A percentile compares a stretch with the other conserved stretches of the same genome.
Conservation (phyloP, 192 early-diverging fungal genomes). For the Podila epigama region DNA sequence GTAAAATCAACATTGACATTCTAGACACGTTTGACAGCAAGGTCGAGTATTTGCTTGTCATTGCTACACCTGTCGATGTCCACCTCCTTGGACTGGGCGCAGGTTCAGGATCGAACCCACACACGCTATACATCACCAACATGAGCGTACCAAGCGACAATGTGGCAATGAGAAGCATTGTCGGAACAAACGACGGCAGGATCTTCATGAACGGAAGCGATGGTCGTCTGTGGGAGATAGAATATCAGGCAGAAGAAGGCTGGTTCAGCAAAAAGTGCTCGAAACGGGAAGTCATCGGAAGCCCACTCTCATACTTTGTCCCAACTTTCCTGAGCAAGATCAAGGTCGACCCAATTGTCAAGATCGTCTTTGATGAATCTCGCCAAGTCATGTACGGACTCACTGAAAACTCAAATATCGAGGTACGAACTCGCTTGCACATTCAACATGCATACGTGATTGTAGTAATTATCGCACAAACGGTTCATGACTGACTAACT, state of each 20-base stretch:
- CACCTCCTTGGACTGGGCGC: constrained; percentile 79
- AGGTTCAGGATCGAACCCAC: constrained; percentile 50
- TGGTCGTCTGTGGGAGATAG: constrained; percentile 87
- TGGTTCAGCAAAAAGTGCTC: constrained; percentile 84
- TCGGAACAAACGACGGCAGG: constrained; percentile 79
- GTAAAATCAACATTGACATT: background rate
- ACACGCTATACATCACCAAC: constrained; percentile 83
- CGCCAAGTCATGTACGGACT: constrained; percentile 79
- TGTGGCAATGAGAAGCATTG: constrained; percentile 81
- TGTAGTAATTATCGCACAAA: too few species aligned
- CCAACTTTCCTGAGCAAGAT: constrained; percentile 67
- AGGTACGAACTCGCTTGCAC: constrained; percentile 57
- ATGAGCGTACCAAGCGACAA: constrained; percentile 82
- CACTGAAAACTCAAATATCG: constrained; percentile 70
- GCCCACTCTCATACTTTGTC: constrained; percentile 70
- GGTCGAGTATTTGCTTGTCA: constrained; percentile 83
- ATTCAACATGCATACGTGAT: too few species aligned
- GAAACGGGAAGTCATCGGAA: constrained; percentile 77
- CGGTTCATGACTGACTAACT: too few species aligned
- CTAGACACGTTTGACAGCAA: constrained; percentile 82
- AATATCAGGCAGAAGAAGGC: constrained; percentile 85
- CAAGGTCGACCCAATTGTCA: constrained; percentile 60
- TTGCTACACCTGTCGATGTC: constrained; percentile 88
- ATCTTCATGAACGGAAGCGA: constrained; percentile 92
- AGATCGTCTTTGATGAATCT: constrained; percentile 72